Evolutionary conservation across 192 early-diverging fungal species (phyloP), one percentile per base, ranked within the genome.

Genomic region (Linnemannia elongata): DNA sequence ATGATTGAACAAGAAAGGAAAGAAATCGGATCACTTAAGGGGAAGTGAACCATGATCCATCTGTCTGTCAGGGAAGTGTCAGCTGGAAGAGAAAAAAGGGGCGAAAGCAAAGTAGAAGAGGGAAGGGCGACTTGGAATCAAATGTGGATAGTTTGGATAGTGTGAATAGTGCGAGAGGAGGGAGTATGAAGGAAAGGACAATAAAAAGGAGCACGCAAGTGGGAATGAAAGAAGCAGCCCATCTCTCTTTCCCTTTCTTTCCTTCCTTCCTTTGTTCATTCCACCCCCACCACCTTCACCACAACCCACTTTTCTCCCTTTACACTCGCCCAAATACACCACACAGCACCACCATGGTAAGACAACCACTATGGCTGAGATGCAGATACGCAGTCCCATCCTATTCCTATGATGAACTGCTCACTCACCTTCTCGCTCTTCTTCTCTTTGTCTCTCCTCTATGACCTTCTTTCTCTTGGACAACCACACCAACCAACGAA

Each of bases 281-380:
- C 22, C 69, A 70, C 35, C 36, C 36, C 35, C 69, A 71, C 69
- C 20, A 33, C 24, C 5, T 66, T 27, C 35, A 38, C 69, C 7
- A 60, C 39, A 72, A 20, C 36, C 24, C 20, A 39, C 20, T n/a
- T 20, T 42, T 3, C 22, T 3, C 22, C 9, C 22, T 41, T 41
- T 22, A 72, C 7, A 72, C 70, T 22, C 20, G 20, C 38, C 6
- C 70, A 72, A 72, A 72, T 17, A 72, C 36, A 72, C 13, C 39
- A 66, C 70, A 72, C 22, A 39, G 69, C 69, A 70, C 27, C 12
- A 45, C 13, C 44, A 74, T 74, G 72, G 72, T 55, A 33, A 47
- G 74, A 24, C 33, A 3, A 17, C n/a, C 12, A 52, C 24, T 27
- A 30, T 60, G n/a, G n/a, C n/a, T n/a, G n/a, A n/a, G n/a, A n/a